Percentiles rank a stretch among this genome's conserved stretches.
phyloP scores from a whole-genome alignment of 108 stramenopile genomes.

The Mediolabrus comicus region DNA sequence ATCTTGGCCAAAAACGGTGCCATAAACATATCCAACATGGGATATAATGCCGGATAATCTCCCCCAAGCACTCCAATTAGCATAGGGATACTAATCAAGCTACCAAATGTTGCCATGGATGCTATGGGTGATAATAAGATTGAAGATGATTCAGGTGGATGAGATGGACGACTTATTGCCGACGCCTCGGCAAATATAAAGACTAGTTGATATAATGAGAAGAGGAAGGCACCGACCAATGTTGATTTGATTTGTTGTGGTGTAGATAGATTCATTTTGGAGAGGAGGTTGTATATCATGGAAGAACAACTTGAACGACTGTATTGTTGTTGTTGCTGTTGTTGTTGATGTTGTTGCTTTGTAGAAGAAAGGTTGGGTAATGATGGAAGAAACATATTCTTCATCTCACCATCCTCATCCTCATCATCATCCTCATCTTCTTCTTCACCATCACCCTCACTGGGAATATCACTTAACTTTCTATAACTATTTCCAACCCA shows the following conservation, averaged over 20 bases:
- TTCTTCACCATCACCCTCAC: background rate
- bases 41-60: slow-evolving; percentile 36
- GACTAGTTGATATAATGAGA: slow-evolving; percentile 59
- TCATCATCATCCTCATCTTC: background rate
- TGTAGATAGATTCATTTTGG: background rate
- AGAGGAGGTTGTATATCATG: background rate
- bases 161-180: slow-evolving; percentile 62
- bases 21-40: slow-evolving; percentile 61
- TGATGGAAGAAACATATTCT: background rate
- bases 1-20: slow-evolving; percentile 72
- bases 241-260: slow-evolving; percentile 31
- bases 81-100: slow-evolving; percentile 17
- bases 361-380: background rate
- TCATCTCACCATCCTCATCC: background rate
- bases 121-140: slow-evolving; percentile 40
- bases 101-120: slow-evolving; percentile 27
- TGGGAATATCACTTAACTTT: background rate
- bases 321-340: background rate
- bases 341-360: no score
- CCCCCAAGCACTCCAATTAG: slow-evolving; percentile 15
- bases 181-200: slow-evolving; percentile 70
- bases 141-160: background rate
- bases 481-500: background rate
- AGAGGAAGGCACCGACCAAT: slow-evolving; percentile 33
- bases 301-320: background rate